Conservation (phyloP, 345 rosid genomes). For the Aquilaria yunnanensis region DNA sequence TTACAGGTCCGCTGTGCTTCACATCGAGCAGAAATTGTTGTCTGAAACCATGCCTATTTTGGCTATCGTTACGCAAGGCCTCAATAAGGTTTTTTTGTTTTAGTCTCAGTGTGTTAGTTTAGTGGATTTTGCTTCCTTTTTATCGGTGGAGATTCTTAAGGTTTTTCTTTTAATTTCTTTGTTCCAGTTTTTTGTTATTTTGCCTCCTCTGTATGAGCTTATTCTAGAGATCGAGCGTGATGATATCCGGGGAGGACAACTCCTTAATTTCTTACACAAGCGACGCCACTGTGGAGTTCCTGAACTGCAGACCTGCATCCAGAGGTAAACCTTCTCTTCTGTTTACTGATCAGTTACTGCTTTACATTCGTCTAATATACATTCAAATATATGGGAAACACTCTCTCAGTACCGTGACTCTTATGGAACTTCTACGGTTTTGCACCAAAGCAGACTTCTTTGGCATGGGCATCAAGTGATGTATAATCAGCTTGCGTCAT, state of each 20-base stretch:
- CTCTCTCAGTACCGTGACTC: background rate
- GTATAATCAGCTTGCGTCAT: conserved; percentile 91
- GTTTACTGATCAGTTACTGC: background rate
- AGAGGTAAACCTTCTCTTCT: conserved; percentile 38
- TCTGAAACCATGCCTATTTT: conserved; percentile 74
- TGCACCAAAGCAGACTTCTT: conserved; percentile 61
- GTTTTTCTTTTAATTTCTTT: background rate
- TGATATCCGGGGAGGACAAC: conserved; percentile 89
- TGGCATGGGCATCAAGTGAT: conserved; percentile 98
- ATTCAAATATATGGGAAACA: background rate
- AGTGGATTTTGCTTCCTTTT: background rate
- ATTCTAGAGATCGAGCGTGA: conserved; percentile 85
- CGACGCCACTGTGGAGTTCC: conserved; percentile 98
- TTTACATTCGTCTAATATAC: background rate
- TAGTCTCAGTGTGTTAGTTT: no score
- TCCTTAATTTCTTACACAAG: conserved; percentile 75
- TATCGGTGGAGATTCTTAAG: background rate
- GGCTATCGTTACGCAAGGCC: conserved; percentile 84
- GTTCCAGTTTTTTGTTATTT: conserved; percentile 73
- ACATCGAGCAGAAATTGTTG: conserved; percentile 76
- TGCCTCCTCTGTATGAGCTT: conserved; percentile 87
- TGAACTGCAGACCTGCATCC: conserved; percentile 88
- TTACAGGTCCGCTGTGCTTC: conserved; percentile 87
- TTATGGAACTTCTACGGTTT: conserved; percentile 2
- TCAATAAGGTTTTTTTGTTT: conserved; percentile 58